A percentile compares a stretch with the other conserved stretches of the same genome.
Evolutionary conservation across 2,329 filamentous ascomycete genomes (phyloP).

Genomic region (Penicillium polonicum): DNA sequence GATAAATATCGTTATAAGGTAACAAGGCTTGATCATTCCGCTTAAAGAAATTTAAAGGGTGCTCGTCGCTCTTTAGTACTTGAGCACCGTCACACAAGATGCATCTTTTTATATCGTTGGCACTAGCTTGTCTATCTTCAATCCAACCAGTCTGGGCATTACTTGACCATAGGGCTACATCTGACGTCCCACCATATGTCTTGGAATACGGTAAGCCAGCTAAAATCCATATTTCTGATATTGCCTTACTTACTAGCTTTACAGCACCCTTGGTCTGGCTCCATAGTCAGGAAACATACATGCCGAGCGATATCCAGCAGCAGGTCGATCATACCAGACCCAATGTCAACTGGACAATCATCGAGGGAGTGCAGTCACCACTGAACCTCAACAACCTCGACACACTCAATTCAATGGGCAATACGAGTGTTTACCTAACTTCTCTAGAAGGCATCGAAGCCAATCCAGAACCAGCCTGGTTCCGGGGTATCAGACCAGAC

Average conservation of each 20-base stretch:
- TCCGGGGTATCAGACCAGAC: constrained; percentile 56
- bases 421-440: constrained; percentile 50
- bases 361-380: constrained; percentile 40
- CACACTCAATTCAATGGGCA: constrained; percentile 47
- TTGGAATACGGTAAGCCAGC: constrained; percentile 45
- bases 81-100: constrained; percentile 3
- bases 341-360: constrained; percentile 42
- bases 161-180: constrained; percentile 5
- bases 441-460: constrained; percentile 50
- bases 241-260: background rate
- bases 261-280: constrained; percentile 54
- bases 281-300: constrained; percentile 49
- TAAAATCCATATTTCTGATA: background rate
- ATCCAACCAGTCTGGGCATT: constrained; percentile 2
- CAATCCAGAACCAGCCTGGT: constrained; percentile 45
- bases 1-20: background rate
- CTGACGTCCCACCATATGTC: constrained; percentile 45
- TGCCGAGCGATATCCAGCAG: constrained; percentile 50
- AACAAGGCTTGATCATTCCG: background rate
- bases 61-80: background rate
- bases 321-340: constrained; percentile 51
- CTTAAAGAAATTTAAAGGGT: background rate
- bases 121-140: constrained; percentile 3
- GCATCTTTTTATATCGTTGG: constrained; percentile 7
- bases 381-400: constrained; percentile 52